Evolutionary conservation across 2,329 filamentous ascomycete genomes (phyloP), one percentile per base, ranked within the genome.

Genomic region (Plenodomus biglobosus): DNA sequence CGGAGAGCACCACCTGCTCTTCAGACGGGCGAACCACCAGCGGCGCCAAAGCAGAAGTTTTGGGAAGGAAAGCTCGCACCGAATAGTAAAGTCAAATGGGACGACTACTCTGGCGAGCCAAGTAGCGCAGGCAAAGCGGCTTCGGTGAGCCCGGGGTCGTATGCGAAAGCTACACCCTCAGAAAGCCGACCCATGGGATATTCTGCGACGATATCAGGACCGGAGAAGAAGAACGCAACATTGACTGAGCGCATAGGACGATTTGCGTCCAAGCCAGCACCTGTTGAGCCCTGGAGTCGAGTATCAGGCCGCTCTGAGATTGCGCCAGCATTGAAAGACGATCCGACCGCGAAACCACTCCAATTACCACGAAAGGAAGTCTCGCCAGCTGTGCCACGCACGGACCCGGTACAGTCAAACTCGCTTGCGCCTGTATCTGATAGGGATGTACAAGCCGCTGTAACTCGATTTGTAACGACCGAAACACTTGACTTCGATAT

Each of bases 271-370:
- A 66, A 45, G 35, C 49, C 58, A 38, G 53, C 61, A 18, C 50
- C 59, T 52, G 71, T 75, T 37, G 73, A 76, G 44, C 75, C 84
- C 48, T 91, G 88, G 88, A 85, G 85, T 60, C 87, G 87, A 16
- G 83, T 84, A 32, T 90, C 85, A 65, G 88, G 88, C 21, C 82
- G 87, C 55, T 79, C 79, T 36, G 76, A 81, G 30, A 77, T 89
- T 46, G 80, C 88, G 27, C 78, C 80, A 38, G 84, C 86, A 3
- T 79, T 89, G 32, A 79, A 76, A 62, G 85, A 89, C 64, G 81
- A 82, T 30, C 74, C 74, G 36, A 73, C 76, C 49, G 80, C 79
- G 13, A 72, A 79, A 48, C 81, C 84, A n/a, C 70, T 87, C 36
- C 79, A 73, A 51, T 74, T 86, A 46, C 57, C 57, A 61, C 51